Evolutionary conservation across 495 filamentous ascomycete genomes (phyloP).

Genomic region (Chaetomium fimeti): DNA sequence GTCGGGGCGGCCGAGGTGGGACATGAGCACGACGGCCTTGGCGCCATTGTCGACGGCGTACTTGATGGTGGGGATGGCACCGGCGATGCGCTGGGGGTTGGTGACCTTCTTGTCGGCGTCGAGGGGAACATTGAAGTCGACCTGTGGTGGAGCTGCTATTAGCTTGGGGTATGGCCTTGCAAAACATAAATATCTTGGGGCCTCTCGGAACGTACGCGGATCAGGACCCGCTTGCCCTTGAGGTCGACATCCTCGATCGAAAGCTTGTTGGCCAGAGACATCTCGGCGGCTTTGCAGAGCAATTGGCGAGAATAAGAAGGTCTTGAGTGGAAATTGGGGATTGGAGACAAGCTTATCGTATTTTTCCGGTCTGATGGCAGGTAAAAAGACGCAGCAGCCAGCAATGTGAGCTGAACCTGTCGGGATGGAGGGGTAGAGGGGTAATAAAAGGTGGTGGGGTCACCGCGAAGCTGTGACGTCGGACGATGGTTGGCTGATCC

Average conservation of each 20-base stretch:
- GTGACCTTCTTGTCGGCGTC: constrained; percentile 88
- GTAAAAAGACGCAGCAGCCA: constrained; percentile 33
- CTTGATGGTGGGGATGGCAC: constrained; percentile 96
- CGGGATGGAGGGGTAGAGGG: constrained; percentile 35
- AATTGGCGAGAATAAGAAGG: constrained; percentile 20
- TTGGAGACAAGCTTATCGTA: not conserved
- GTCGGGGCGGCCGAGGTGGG: constrained; percentile 93
- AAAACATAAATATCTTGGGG: not conserved
- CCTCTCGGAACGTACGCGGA: constrained; percentile 65
- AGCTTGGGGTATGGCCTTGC: constrained; percentile 9
- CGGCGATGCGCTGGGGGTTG: constrained; percentile 97
- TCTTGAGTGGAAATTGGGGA: not conserved
- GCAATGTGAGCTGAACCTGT: constrained; percentile 21
- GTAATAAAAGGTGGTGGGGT: constrained; percentile 28
- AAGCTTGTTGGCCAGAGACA: constrained; percentile 99
- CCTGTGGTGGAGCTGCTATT: constrained; percentile 51
- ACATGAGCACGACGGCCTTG: constrained; percentile 96
- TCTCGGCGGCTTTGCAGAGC: constrained; percentile 45
- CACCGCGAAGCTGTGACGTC: constrained; percentile 36
- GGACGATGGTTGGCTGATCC: constrained; percentile 31
- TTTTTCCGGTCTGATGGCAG: constrained; percentile 4
- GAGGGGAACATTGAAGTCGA: constrained; percentile 99
- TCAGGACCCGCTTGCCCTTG: constrained; percentile 96
- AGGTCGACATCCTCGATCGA: constrained; percentile 93
- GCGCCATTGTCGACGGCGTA: constrained; percentile 92